Evolutionary conservation across 106 monocot genomes (phyloP).

Genomic region (Vanilla planifolia): DNA sequence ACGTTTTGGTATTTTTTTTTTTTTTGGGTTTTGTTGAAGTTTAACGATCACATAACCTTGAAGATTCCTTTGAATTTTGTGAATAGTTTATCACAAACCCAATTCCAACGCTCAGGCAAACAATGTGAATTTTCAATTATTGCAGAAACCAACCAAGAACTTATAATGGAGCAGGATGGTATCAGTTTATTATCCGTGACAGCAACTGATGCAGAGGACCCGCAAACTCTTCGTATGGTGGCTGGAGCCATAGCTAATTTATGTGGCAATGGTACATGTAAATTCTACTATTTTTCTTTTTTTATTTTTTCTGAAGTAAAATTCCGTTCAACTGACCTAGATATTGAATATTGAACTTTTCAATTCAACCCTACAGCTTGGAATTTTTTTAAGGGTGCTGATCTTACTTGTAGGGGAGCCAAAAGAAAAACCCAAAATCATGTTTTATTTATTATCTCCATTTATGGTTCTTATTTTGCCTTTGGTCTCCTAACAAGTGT

Average conservation of each 20-base stretch:
- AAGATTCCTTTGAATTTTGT: not conserved
- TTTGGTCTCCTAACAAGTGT: too few relatives aligned
- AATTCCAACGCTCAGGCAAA: not conserved
- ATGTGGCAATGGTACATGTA: conserved; percentile 82
- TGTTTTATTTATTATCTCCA: too few relatives aligned
- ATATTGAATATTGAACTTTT: too few relatives aligned
- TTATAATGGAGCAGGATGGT: conserved; percentile 89
- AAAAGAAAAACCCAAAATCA: too few relatives aligned
- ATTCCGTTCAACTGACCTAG: too few relatives aligned
- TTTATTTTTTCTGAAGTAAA: too few relatives aligned
- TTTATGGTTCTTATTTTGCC: too few relatives aligned
- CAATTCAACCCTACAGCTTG: too few relatives aligned
- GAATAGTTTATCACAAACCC: not conserved
- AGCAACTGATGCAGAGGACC: conserved; percentile 84
- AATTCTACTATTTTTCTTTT: not conserved
- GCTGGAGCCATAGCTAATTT: conserved; percentile 98
- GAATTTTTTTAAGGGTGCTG: too few relatives aligned
- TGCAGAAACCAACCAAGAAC: conserved; percentile 91
- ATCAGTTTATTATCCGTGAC: conserved; percentile 72
- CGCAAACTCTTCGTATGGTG: conserved; percentile 98
- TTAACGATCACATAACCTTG: not conserved
- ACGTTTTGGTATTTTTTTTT: not conserved
- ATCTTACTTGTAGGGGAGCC: too few relatives aligned
- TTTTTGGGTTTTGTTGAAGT: not conserved
- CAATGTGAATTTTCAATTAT: not conserved